Base-by-base conservation (phyloP, 2,329 filamentous ascomycete genomes). In the Diaporthe caulivora region DNA sequence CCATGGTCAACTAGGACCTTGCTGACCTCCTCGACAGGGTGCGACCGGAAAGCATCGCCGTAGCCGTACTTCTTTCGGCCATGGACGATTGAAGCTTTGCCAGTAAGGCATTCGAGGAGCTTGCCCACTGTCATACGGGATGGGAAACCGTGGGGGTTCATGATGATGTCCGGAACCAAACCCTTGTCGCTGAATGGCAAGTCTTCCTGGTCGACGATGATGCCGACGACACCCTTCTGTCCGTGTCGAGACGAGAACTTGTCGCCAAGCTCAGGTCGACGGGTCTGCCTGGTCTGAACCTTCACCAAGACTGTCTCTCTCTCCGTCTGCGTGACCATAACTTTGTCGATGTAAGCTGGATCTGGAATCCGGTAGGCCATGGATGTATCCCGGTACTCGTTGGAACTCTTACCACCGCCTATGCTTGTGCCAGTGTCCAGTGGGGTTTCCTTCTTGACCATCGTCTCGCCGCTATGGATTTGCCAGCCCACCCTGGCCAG, bases 111-210 rank as follows among this genome's bases (percentile, higher is more conserved):
- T 82, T 99, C 97, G 67, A 99, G 90, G 87, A 99, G 93, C 84
- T 99, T 99, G 42, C 97, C 97, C 76, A 99, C 97, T 70, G 97
- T 99, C 97, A 99, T 99, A 83, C 97, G 97, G 42, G 96, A 98
- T 1, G 97, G 97, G 88, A 99, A 99, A 92, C 97, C 97, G 85
- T 99, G 97, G 0, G 97, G 97, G 86, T 99, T 99, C 97, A 99
- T 99, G 90, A 99, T 99, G 77, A 99, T 98, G 83, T 99, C 97
- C 0, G 97, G 97, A n/a, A 92, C 93, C 77, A 99, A 91, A 2
- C 97, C 97, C 69, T 89, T 87, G 83, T 99, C 97, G 47, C 93
- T 93, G 85, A 99, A 99, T 0, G 97, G 97, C 91, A 99, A 93
- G 81, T 99, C 97, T 80, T 97, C 95, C 84, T 98, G 96, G 76